Base-by-base conservation (phyloP, 2,329 filamentous ascomycete genomes). In the Didymella keratinophila region DNA sequence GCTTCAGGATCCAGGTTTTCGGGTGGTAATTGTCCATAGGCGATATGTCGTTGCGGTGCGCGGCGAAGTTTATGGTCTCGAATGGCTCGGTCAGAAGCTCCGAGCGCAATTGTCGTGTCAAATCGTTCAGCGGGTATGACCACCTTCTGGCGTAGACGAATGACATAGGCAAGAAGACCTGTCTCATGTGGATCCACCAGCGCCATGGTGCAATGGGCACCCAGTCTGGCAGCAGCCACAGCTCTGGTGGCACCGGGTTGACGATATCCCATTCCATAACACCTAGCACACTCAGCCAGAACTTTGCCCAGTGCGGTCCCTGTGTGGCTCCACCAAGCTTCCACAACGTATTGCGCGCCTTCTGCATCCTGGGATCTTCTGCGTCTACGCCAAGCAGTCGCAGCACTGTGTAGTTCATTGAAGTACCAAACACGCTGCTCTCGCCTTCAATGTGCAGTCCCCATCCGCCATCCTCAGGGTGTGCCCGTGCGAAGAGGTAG, bases 181-280 rank as follows among this genome's bases (percentile, higher is more conserved):
- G 88, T n/a, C 95, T 92, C 77, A 97, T 97, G 70, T 99, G 95
- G 70, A 98, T 91, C 94, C 93, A 97, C 93, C 94, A 97, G 65
- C 92, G 83, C 92, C 93, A 96, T 0, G 94, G 94, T 5, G 92
- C 88, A 71, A 97, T 84, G 0, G 93, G 93, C 3, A 92, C 84
- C 92, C 92, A 97, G 75, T 97, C 91, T 0, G 93, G 93, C 3
- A 97, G 80, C 39, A 97, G 82, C 95, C 95, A 99, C 43, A 98
- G 77, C 79, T 99, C 95, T 0, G 95, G 91, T 1, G 95, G 95
- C 2, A 95, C 88, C 0, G 95, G 95, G 69, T 98, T 99, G 67
- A 98, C 93, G 58, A 95, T 88, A 54, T 96, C 92, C 93, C 94
- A 99, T 27, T 89, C 81, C 72, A 88, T 88, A 4, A 98, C 85